Evolutionary conservation across 805 yeast genomes (phyloP).

Genomic region (Spathaspora hagerdaliae): DNA sequence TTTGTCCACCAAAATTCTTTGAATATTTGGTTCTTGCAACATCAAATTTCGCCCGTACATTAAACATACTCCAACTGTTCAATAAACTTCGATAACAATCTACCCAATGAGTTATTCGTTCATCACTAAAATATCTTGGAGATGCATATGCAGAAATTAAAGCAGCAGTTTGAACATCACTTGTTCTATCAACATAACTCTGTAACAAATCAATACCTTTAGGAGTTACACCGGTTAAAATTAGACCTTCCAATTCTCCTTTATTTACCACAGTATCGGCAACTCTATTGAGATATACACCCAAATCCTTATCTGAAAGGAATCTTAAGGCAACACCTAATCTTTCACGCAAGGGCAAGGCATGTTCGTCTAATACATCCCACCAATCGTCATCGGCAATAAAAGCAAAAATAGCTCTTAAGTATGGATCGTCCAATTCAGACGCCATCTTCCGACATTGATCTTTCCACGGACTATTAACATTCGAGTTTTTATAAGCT

Average conservation of each 20-base stretch:
- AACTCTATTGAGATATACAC: conserved; percentile 64
- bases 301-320: conserved; percentile 73
- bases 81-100: conserved; percentile 62
- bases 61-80: conserved; percentile 77
- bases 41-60: conserved; percentile 80
- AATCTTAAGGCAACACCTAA: conserved; percentile 88
- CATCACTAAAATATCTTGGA: conserved; percentile 77
- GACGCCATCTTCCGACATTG: conserved; percentile 85
- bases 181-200: conserved; percentile 80
- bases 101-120: conserved; percentile 75
- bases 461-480: conserved; percentile 84
- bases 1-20: conserved; percentile 43
- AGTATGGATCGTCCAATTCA: conserved; percentile 85
- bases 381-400: conserved; percentile 95
- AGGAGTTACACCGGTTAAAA: conserved; percentile 89
- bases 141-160: conserved; percentile 74
- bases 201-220: conserved; percentile 77
- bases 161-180: conserved; percentile 91
- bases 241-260: conserved; percentile 90
- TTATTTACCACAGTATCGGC: conserved; percentile 65
- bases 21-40: conserved; percentile 69
- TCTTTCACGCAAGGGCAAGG: conserved; percentile 83
- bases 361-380: conserved; percentile 87
- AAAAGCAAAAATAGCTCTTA: conserved; percentile 88
- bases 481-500: conserved; percentile 53